Conservation (phyloP, 768 basidiomycete species). For the Boletellus sp. region DNA sequence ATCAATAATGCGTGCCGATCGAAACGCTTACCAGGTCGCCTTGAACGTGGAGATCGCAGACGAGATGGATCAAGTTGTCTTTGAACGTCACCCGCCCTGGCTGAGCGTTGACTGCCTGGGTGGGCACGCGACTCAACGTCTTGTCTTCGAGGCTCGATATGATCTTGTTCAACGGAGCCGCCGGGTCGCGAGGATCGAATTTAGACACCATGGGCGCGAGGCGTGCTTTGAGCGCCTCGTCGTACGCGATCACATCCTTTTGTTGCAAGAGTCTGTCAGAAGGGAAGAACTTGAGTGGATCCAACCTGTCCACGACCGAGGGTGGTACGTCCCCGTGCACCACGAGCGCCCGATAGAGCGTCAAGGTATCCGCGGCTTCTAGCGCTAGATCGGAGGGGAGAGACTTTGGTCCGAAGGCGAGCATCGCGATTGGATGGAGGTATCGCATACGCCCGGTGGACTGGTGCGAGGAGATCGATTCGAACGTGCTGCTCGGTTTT, state of each 20-base stretch:
- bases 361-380: constrained; percentile 55
- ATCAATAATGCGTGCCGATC: not conserved
- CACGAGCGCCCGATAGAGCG: constrained; percentile 46
- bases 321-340: constrained; percentile 22
- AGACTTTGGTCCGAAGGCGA: constrained; percentile 48
- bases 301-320: constrained; percentile 26
- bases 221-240: constrained; percentile 45
- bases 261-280: constrained; percentile 44
- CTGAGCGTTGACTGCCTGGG: constrained; percentile 27
- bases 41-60: constrained; percentile 53
- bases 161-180: constrained; percentile 36
- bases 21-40: constrained; percentile 48
- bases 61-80: constrained; percentile 46
- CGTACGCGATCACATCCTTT: constrained; percentile 59
- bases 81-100: constrained; percentile 34
- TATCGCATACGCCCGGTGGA: constrained; percentile 44
- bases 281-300: constrained; percentile 47
- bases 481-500: constrained; percentile 26
- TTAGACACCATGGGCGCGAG: constrained; percentile 37
- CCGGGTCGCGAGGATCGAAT: constrained; percentile 33
- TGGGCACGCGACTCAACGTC: constrained; percentile 23
- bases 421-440: constrained; percentile 59
- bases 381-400: constrained; percentile 63
- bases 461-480: constrained; percentile 34
- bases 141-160: constrained; percentile 41